Conservation (phyloP, 2,329 filamentous ascomycete genomes). For the Aspergillus fructus region DNA sequence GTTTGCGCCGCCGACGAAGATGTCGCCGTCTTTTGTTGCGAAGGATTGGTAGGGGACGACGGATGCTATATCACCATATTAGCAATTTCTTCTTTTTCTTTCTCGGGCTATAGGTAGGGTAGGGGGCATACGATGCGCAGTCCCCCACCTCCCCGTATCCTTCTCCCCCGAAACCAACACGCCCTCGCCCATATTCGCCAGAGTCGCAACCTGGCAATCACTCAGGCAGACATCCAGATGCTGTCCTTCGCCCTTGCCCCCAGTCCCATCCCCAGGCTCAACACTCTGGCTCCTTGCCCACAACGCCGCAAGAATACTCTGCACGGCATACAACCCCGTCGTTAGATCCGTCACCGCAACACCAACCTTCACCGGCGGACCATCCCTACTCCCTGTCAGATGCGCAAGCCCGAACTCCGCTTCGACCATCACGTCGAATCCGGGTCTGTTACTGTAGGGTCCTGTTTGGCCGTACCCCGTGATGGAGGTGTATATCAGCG, state of each 20-base stretch:
- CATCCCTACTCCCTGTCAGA: slow-evolving; percentile 85
- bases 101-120: too few relatives aligned
- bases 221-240: slow-evolving; percentile 89
- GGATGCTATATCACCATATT: slow-evolving; percentile 62
- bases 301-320: slow-evolving; percentile 95
- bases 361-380: slow-evolving; percentile 92
- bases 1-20: slow-evolving; percentile 64
- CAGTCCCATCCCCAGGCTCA: too few relatives aligned
- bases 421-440: slow-evolving; percentile 99
- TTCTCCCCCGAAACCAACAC: slow-evolving; percentile 83
- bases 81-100: not conserved
- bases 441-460: slow-evolving; percentile 80
- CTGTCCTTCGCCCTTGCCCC: slow-evolving; percentile 77
- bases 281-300: slow-evolving; percentile 47
- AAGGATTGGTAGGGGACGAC: slow-evolving; percentile 94
- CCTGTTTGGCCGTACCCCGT: slow-evolving; percentile 97
- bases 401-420: slow-evolving; percentile 98
- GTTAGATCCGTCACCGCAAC: slow-evolving; percentile 96
- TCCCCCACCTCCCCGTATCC: slow-evolving; percentile 91
- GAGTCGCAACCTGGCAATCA: slow-evolving; percentile 93
- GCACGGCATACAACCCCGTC: slow-evolving; percentile 85
- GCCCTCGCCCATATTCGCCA: slow-evolving; percentile 94
- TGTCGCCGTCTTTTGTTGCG: slow-evolving; percentile 62
- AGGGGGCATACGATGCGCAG: slow-evolving; percentile 72
- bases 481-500: slow-evolving; percentile 90